Evolutionary conservation across 177 flowering plant species (phyloP), one percentile per base, ranked within the genome.

Genomic region (Vitis hybrid): DNA sequence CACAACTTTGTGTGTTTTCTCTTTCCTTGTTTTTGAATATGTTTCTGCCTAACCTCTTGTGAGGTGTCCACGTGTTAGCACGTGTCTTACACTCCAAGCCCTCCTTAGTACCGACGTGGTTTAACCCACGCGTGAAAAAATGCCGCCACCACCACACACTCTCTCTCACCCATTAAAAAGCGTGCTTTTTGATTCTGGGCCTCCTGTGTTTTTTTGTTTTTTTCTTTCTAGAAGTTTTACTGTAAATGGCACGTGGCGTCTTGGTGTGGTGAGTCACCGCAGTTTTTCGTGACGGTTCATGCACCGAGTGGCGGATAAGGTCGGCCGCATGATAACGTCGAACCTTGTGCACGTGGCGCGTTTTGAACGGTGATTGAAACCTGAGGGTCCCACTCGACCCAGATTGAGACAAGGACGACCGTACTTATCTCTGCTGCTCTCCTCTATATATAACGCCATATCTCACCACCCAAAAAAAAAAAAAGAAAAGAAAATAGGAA

Each of bases 241-340:
- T 1, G 17, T 1, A 4, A 10, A 8, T 2, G 72, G 73, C 76
- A 65, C 76, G 76, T 73, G 76, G 15, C 11, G 22, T 6, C 10
- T 2, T 1, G 38, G 2, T 3, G 63, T 2, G 73, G 20, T 71
- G 79, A 76, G 65, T 78, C 68, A 54, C 17, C 57, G n/a, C 28
- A 50, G 17, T 15, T 51, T 69, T 71, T 79, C 65, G 51, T 70
- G 77, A 54, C 71, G 72, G 76, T 80, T 75, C 80, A 77, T 77
- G 81, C 75, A 75, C 74, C 74, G 12, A 20, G 33, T 44, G 47
- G 50, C 11, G 64, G 81, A 81, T 71, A 76, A 78, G 79, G 70
- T 73, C 79, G 76, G 78, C 81, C 73, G 73, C 57, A 14, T 22
- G 79, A 75, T 81, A 57, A 54, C 18, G 1, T 66, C 66, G 62